A percentile compares a stretch with the other conserved stretches of the same genome.
These are phyloP conservation scores for Globisporangium spinosum DNA, from an alignment of 352 stramenopile species.

Conservation along the genomic window DNA sequence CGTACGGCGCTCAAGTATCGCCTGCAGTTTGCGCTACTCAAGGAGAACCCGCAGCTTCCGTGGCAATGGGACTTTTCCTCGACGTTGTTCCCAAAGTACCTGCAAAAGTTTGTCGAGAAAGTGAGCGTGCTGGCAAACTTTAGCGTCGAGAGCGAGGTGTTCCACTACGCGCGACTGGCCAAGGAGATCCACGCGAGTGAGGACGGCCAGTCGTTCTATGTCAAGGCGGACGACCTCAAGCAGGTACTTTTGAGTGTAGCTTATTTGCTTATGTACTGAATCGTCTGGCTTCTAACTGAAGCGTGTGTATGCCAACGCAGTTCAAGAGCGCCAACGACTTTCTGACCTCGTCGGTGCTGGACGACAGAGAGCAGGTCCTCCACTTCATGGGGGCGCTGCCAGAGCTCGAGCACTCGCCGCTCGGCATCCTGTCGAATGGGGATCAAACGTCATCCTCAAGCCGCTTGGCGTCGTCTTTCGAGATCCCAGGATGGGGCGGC, in stretches of 20 bases:
- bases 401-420: conserved; percentile 35
- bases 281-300: background rate
- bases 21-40: conserved; percentile 65
- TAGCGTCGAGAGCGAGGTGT: conserved; percentile 61
- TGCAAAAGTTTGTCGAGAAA: conserved; percentile 47
- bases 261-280: background rate
- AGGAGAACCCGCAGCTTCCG: conserved; percentile 34
- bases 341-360: conserved; percentile 54
- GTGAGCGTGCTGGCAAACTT: conserved; percentile 55
- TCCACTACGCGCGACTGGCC: conserved; percentile 64
- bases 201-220: conserved; percentile 33
- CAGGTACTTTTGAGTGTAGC: conserved; percentile 35
- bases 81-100: conserved; percentile 36
- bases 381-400: conserved; percentile 77
- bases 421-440: conserved; percentile 40
- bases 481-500: conserved; percentile 65
- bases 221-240: conserved; percentile 61
- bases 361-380: conserved; percentile 69
- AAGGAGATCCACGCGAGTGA: conserved; percentile 40
- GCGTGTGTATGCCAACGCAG: conserved; percentile 22
- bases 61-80: conserved; percentile 47
- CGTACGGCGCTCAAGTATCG: conserved; percentile 57
- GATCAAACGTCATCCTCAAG: conserved; percentile 10
- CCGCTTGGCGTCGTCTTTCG: conserved; percentile 47
- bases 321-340: conserved; percentile 83